phyloP scores from a whole-genome alignment of 768 basidiomycete species.

The Trametes cubensis region DNA sequence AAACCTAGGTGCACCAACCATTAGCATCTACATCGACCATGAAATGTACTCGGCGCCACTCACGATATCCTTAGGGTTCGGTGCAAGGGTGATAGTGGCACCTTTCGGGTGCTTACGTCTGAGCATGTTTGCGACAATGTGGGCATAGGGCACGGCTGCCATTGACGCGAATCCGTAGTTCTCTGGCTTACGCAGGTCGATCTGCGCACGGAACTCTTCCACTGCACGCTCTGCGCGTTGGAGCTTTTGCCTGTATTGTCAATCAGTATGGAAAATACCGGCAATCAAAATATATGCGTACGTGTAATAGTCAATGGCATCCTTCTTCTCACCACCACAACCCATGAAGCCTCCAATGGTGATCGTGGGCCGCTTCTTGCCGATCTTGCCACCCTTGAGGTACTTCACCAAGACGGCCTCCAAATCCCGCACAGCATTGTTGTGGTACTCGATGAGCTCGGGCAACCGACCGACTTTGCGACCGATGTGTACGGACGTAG shows the following conservation, averaged over 20 bases:
- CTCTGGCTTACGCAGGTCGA: conserved; percentile 77
- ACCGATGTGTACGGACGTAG: conserved; percentile 88
- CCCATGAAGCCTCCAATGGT: conserved; percentile 79
- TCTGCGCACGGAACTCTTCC: conserved; percentile 71
- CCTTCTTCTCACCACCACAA: conserved; percentile 80
- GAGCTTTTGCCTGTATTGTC: conserved; percentile 42
- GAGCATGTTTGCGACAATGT: conserved; percentile 77
- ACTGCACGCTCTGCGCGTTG: conserved; percentile 72
- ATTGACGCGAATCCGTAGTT: conserved; percentile 92
- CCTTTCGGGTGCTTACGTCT: conserved; percentile 72
- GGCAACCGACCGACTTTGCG: conserved; percentile 87
- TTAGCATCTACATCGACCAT: conserved; percentile 1
- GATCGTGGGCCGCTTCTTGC: conserved; percentile 79
- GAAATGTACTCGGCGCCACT: conserved; percentile 27
- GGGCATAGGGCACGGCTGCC: conserved; percentile 86
- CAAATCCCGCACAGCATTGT: conserved; percentile 90
- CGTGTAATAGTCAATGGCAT: conserved; percentile 95
- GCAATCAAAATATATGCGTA: conserved; percentile 42
- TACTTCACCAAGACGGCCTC: conserved; percentile 89
- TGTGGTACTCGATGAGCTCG: conserved; percentile 89
- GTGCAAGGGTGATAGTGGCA: conserved; percentile 71
- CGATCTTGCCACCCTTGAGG: conserved; percentile 80
- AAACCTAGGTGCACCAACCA: conserved; percentile 55
- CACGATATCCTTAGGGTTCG: conserved; percentile 89
- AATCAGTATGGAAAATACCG: conserved; percentile 6